These are phyloP conservation scores for Tardiomyces depauwii DNA, from an alignment of 1,139 yeast genomes.

Conservation along the genomic window DNA sequence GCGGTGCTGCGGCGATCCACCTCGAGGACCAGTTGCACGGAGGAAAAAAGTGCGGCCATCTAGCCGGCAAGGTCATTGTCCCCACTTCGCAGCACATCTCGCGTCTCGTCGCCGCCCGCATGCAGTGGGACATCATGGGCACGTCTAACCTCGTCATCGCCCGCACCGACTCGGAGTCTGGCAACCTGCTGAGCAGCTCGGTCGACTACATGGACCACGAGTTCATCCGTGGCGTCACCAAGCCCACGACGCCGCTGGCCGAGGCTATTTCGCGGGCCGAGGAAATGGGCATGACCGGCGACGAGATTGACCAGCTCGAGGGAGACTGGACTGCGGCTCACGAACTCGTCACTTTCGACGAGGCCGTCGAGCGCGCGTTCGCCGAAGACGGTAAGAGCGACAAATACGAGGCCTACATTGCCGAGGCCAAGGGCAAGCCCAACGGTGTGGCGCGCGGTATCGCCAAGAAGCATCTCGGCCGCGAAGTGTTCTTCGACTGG, in stretches of 20 bases:
- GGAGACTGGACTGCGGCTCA: conserved; percentile 35
- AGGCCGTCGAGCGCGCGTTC: conserved; percentile 31
- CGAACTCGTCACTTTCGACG: conserved; percentile 36
- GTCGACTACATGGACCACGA: conserved; percentile 49
- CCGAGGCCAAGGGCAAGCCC: conserved; percentile 22
- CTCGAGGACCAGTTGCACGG: conserved; percentile 56
- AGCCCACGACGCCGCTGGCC: conserved; percentile 35
- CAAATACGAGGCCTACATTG: conserved; percentile 20
- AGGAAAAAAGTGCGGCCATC: conserved; percentile 55
- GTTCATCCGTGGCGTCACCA: conserved; percentile 38
- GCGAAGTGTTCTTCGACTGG: conserved; percentile 38
- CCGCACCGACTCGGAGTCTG: conserved; percentile 50
- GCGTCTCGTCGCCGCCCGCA: conserved; percentile 45
- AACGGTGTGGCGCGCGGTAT: conserved; percentile 25
- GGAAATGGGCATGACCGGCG: conserved; percentile 25
- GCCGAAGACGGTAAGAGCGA: conserved; percentile 25
- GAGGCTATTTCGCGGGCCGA: conserved; percentile 38
- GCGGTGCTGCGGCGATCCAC: conserved; percentile 57
- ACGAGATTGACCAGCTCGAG: conserved; percentile 30
- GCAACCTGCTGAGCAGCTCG: conserved; percentile 41
- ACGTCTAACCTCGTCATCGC: conserved; percentile 49
- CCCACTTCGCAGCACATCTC: conserved; percentile 50
- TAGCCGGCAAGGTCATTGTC: conserved; percentile 52
- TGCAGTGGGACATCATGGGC: conserved; percentile 58
- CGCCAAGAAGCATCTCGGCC: conserved; percentile 23